phyloP scores from a whole-genome alignment of 1,284 basidiomycete genomes.

The Cryptococcus amylolentus region DNA sequence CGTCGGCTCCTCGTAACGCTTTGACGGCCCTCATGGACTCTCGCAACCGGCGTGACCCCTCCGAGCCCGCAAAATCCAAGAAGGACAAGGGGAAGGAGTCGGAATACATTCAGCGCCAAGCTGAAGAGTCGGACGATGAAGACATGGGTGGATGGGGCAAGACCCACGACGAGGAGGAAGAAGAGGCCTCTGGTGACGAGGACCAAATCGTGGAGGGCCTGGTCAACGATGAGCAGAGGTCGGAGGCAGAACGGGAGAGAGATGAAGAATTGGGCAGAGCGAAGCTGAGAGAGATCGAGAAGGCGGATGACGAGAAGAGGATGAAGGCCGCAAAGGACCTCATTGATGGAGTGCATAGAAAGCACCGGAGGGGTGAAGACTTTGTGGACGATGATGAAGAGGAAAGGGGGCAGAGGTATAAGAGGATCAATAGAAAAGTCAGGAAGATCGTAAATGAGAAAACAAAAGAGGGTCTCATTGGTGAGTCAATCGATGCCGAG shows the following conservation, averaged over 20 bases:
- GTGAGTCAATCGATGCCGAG: conserved; percentile 3
- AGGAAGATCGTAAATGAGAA: conserved; percentile 24
- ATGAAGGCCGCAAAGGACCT: conserved; percentile 39
- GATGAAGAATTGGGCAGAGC: conserved; percentile 28
- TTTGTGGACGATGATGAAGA: conserved; percentile 36
- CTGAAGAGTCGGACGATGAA: conserved; percentile 43
- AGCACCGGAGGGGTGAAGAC: conserved; percentile 30
- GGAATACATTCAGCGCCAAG: conserved; percentile 33
- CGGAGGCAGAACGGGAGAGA: conserved; percentile 24
- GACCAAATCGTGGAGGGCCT: conserved; percentile 34
- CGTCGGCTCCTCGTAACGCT: neutral
- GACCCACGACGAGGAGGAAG: conserved; percentile 21
- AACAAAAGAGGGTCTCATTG: conserved; percentile 31
- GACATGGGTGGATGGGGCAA: conserved; percentile 30
- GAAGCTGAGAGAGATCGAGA: conserved; percentile 27
- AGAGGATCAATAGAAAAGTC: conserved; percentile 24
- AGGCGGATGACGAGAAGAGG: conserved; percentile 34
- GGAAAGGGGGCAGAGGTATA: conserved; percentile 16
- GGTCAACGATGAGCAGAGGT: conserved; percentile 34
- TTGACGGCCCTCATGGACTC: neutral
- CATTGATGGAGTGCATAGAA: conserved; percentile 32
- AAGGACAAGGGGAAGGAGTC: neutral
- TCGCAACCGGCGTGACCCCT: too few species aligned
- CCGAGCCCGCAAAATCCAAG: neutral
- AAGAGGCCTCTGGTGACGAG: conserved; percentile 32